A percentile compares a stretch with the other conserved stretches of the same genome.
Conservation (phyloP, 1,139 yeast species). For the Magnusiomyces starmeri region DNA sequence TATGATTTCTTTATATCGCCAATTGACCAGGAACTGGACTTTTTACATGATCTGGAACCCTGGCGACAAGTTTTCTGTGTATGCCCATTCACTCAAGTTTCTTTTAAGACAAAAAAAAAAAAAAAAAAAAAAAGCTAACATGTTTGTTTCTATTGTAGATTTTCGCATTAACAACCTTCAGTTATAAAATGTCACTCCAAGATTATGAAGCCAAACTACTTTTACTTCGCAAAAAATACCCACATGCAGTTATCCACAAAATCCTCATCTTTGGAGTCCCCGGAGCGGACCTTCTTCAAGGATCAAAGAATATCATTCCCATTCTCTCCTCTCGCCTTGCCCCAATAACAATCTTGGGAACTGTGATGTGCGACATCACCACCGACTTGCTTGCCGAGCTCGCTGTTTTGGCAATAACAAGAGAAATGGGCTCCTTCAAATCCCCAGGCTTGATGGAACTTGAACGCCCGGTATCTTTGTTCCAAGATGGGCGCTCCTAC, state of each 20-base stretch:
- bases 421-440: conserved; percentile 32
- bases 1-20: conserved; percentile 47
- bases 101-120: not conserved
- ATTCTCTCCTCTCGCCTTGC: conserved; percentile 29
- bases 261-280: conserved; percentile 55
- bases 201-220: conserved; percentile 31
- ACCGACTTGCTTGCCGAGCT: conserved; percentile 55
- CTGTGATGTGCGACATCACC: conserved; percentile 67
- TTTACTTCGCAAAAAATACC: conserved; percentile 41
- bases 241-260: conserved; percentile 58
- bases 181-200: conserved; percentile 30
- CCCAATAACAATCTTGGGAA: conserved; percentile 45
- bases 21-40: conserved; percentile 52
- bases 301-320: conserved; percentile 28
- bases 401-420: conserved; percentile 50
- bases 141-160: conserved; percentile 30
- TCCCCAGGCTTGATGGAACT: conserved; percentile 31
- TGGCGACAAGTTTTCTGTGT: conserved; percentile 48
- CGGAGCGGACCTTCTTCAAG: conserved; percentile 20
- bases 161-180: conserved; percentile 53
- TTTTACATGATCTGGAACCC: conserved; percentile 84
- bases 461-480: conserved; percentile 18
- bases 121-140: not conserved
- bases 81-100: too few relatives aligned
- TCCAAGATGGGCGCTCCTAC: conserved; percentile 6